Evolutionary conservation across 345 rosid species (phyloP).

Genomic region (Dimocarpus longan): DNA sequence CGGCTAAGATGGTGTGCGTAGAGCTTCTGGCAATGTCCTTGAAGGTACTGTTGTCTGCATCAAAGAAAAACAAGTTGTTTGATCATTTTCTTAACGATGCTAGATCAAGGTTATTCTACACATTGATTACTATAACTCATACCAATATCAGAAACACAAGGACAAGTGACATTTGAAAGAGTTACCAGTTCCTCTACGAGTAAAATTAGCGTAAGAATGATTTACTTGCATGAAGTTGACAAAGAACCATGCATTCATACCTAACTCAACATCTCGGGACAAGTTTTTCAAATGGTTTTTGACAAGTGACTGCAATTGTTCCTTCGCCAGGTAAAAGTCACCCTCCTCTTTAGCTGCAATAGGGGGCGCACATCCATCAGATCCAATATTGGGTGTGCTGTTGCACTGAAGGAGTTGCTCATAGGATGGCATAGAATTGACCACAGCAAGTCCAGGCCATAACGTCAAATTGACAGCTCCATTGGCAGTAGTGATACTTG

Average conservation of each 20-base stretch:
- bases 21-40: slow-evolving; percentile 75
- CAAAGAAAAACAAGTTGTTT: slow-evolving; percentile 7
- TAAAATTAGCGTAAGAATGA: neutral
- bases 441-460: slow-evolving; percentile 51
- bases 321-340: slow-evolving; percentile 50
- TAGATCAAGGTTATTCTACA: neutral
- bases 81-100: slow-evolving; percentile 15
- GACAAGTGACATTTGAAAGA: neutral
- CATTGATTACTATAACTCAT: neutral
- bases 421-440: slow-evolving; percentile 34
- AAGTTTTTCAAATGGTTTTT: slow-evolving; percentile 68
- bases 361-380: slow-evolving; percentile 36
- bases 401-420: slow-evolving; percentile 44
- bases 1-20: slow-evolving; percentile 75
- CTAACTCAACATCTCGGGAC: slow-evolving; percentile 61
- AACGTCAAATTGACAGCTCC: slow-evolving; percentile 46
- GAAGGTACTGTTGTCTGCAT: slow-evolving; percentile 57
- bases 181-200: neutral
- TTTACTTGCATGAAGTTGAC: slow-evolving; percentile 11
- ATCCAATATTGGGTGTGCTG: slow-evolving; percentile 45
- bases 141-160: neutral
- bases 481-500: slow-evolving; percentile 28
- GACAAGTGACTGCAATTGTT: slow-evolving; percentile 73
- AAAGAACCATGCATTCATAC: slow-evolving; percentile 39
- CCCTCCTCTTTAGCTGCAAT: slow-evolving; percentile 37